Base-by-base conservation (phyloP, 805 yeast genomes). In the Ogataea allantospora region DNA sequence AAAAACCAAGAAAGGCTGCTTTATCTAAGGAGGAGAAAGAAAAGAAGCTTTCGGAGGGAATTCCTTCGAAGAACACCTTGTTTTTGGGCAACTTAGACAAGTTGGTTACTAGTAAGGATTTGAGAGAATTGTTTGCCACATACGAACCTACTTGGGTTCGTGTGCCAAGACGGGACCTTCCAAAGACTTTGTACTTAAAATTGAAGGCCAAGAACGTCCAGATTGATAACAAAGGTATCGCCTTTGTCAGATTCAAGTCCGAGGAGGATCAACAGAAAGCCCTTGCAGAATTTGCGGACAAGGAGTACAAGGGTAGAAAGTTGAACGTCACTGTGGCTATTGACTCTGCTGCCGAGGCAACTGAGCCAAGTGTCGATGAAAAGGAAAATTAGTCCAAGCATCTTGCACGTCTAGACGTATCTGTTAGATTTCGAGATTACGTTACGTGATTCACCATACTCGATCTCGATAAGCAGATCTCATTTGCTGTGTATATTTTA, bases 321-420 rank as follows among this genome's bases (percentile, higher is more conserved):
- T 65, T 88, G 42, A 65, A 73, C 30, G 87, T 83, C 42, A 82
- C 80, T 48, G 73, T 81, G 50, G 96, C 96, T 14, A 73, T 84
- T 46, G 86, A 81, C 53, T 67, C 80, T 8, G 66, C 55, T 7
- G 63, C 53, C 22, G 43, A 32, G 22, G 46, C 32, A 27, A 39
- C 27, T 26, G 23, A 35, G 9, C 21, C 33, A 3, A 15, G 24
- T 17, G 25, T 30, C 9, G 47, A 39, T 22, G 42, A 35, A 35
- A 43, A 43, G 25, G 47, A 39, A 28, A 43, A 43, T 23, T 36
- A 40, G 32, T 18, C 24, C 4, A 10, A 27, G 31, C 34, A 28
- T 29, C 9, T 15, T 21, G 36, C 35, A 30, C 40, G 35, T 26
- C 22, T 17, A 29, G 33, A 35, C 33, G 23, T n/a, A 18, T 21